phyloP scores from a whole-genome alignment of 1,284 basidiomycete genomes.

The Leucoagaricus sp. region DNA sequence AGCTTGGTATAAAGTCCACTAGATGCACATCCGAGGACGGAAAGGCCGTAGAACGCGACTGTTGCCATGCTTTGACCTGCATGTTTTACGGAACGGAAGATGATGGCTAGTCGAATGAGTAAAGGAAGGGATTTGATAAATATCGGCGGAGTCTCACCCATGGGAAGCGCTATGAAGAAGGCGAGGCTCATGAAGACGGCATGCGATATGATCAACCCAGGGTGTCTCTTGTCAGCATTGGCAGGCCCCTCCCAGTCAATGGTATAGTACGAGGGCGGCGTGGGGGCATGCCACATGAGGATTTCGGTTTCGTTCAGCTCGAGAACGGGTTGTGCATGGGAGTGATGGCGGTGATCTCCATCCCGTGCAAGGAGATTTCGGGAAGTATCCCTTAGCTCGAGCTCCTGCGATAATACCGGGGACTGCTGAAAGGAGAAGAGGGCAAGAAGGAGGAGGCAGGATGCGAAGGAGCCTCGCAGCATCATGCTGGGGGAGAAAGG shows the following conservation, averaged over 20 bases:
- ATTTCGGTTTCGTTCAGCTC: slow-evolving; percentile 77
- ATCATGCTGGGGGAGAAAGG: slow-evolving; percentile 19
- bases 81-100: slow-evolving; percentile 72
- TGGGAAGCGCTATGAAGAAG: slow-evolving; percentile 76
- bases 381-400: background rate
- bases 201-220: slow-evolving; percentile 68
- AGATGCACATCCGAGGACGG: slow-evolving; percentile 60
- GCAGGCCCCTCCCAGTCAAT: slow-evolving; percentile 64
- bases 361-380: slow-evolving; percentile 9
- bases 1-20: slow-evolving; percentile 71
- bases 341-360: slow-evolving; percentile 42
- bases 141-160: slow-evolving; percentile 48
- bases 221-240: slow-evolving; percentile 48
- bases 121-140: slow-evolving; percentile 1
- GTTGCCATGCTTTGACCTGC: slow-evolving; percentile 56
- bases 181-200: slow-evolving; percentile 68
- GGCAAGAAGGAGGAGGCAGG: slow-evolving; percentile 17
- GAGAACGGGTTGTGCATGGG: slow-evolving; percentile 50
- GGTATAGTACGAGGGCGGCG: slow-evolving; percentile 78
- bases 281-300: slow-evolving; percentile 60
- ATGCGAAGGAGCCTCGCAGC: slow-evolving; percentile 12
- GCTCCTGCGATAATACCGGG: slow-evolving; percentile 10
- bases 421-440: background rate
- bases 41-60: slow-evolving; percentile 56
- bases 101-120: slow-evolving; percentile 53